These are phyloP conservation scores for Orobanche coerulescens DNA, from an alignment of 257 asterid species.

Conservation along the genomic window DNA sequence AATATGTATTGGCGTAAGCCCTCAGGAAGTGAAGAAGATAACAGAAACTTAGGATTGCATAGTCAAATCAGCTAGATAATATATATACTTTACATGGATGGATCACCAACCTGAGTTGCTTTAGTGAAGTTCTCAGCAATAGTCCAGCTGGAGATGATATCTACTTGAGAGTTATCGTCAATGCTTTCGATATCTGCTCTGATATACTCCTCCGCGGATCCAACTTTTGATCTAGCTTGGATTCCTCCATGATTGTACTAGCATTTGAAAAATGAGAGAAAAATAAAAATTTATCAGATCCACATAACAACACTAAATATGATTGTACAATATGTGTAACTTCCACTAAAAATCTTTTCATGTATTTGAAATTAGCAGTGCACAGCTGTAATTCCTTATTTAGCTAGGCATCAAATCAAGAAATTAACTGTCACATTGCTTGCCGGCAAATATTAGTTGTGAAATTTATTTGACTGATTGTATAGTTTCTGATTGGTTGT, in stretches of 20 bases:
- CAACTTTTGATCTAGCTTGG: conserved; percentile 54
- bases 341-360: too few species aligned
- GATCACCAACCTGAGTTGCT: conserved; percentile 71
- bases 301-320: too few species aligned
- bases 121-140: conserved; percentile 72
- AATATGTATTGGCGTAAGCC: background rate
- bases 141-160: conserved; percentile 79
- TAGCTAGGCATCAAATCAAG: too few species aligned
- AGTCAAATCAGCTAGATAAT: conserved; percentile 8
- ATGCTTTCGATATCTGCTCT: conserved; percentile 34
- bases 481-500: background rate
- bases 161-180: too few species aligned
- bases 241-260: conserved; percentile 96
- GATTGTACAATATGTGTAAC: too few species aligned
- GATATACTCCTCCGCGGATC: conserved; percentile 39
- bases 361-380: too few species aligned
- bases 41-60: conserved; percentile 1
- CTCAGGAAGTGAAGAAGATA: conserved; percentile 12
- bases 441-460: too few species aligned
- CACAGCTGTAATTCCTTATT: too few species aligned
- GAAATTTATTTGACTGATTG: too few species aligned
- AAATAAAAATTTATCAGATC: too few species aligned
- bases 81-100: conserved; percentile 10
- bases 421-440: too few species aligned
- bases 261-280: conserved; percentile 15